phyloP scores from a whole-genome alignment of 2,329 filamentous ascomycete species.

The Emergomyces africanus region DNA sequence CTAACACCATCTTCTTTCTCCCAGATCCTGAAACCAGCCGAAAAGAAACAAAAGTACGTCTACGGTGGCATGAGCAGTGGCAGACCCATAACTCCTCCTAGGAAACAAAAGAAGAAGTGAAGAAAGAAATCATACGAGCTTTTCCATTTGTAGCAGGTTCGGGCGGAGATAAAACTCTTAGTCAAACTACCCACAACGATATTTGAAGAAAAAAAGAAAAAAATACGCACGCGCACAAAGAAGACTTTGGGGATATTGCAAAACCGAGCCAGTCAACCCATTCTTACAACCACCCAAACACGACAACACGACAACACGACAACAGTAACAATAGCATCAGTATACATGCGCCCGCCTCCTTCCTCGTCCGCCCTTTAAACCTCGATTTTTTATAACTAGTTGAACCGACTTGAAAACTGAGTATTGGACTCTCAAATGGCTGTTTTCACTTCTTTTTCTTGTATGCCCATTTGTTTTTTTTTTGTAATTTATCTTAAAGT shows the following conservation, averaged over 20 bases:
- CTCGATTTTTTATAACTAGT: background rate
- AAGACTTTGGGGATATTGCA: background rate
- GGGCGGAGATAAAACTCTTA: constrained; percentile 64
- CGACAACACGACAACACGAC: background rate
- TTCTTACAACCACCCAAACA: background rate
- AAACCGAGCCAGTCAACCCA: background rate
- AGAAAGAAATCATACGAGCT: constrained; percentile 56
- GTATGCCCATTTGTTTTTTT: background rate
- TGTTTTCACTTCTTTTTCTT: constrained; percentile 2
- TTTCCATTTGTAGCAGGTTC: constrained; percentile 72
- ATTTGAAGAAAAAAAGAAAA: background rate
- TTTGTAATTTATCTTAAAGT: background rate
- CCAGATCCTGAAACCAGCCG: constrained; percentile 95
- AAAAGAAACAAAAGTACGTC: constrained; percentile 99
- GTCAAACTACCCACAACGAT: background rate
- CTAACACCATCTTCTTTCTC: constrained; percentile 10
- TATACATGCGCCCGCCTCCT: background rate
- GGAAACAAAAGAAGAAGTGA: constrained; percentile 58
- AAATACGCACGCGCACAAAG: background rate
- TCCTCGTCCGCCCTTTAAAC: background rate
- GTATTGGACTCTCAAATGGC: background rate
- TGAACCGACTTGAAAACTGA: background rate
- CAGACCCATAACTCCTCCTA: constrained; percentile 57
- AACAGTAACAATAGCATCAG: background rate
- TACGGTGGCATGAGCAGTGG: constrained; percentile 58